Evolutionary conservation across 1,284 basidiomycete species (phyloP), one percentile per base, ranked within the genome.

Genomic region (Amylostereum areolatum): DNA sequence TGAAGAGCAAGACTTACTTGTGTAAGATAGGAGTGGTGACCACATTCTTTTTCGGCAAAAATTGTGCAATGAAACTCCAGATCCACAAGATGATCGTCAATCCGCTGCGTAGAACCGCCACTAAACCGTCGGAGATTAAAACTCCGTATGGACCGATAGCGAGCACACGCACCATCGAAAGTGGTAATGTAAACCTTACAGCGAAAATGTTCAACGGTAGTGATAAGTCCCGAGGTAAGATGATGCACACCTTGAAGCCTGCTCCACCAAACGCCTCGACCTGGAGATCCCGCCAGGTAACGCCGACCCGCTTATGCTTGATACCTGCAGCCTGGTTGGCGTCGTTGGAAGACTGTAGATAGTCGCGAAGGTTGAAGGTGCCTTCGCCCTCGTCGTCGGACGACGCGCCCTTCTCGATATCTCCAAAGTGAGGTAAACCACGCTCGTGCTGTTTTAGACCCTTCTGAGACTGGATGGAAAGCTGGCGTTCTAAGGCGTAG

Each of bases 261-360:
- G 64, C 65, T 39, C 83, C 84, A 28, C 88, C 89, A 1, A 75
- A 63, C 29, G 85, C 89, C 18, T 83, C 72, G 43, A 93, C 91
- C 50, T 84, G 74, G 1, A 91, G 66, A 55, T 84, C 73, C 46
- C 89, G 77, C 85, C 89, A 92, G 27, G 81, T 80, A 30, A 92
- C 87, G 34, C 89, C 89, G 34, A 92, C 86, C 55, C 84, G 81
- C 71, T 95, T 95, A 65, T 85, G 83, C 58, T 82, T 81, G 59
- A 93, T 86, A 4, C 89, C 89, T 5, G 85, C 83, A 29, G 71
- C 65, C 52, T 90, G 81, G 50, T 78, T 73, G 5, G 78, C 78
- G 52, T 85, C 78, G 56, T 84, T 83, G 29, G 78, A 82, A 2
- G 81, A 80, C 7, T 78, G 74, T 12, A 96, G 75, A 59, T 89